Base-by-base conservation (phyloP, 2,329 filamentous ascomycete species). In the Trematosphaeria pertusa region DNA sequence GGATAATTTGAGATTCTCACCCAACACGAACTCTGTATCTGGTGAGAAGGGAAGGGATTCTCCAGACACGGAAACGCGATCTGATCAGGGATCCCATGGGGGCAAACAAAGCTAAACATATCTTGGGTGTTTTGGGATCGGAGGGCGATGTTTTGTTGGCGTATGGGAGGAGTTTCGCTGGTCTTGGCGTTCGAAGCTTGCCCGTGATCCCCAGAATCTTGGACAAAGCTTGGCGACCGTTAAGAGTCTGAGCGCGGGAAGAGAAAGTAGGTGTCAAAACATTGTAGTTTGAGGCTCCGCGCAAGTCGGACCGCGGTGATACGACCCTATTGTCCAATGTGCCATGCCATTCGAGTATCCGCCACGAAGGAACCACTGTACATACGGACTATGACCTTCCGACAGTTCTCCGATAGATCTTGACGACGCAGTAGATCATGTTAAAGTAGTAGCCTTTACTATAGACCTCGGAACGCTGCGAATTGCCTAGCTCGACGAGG, bases 121-220 rank as follows among this genome's bases (percentile, higher is more conserved):
- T 20, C 5, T 43, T 21, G 28, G 35, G 39, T 54, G 65, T 67
- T 67, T 66, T 53, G 57, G 46, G 48, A 55, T 54, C 53, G 48
- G 47, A 48, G 48, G 49, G 56, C 46, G 50, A 46, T 56, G 66
- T 69, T 68, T 69, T 61, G 64, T 37, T 53, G 48, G 56, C 59
- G 66, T 70, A 48, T 65, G 61, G 58, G 54, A 51, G 40, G 24
- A 33, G 66, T 70, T 70, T 70, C 65, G 61, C 42, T 19, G 26
- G 49, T 46, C 65, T 67, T 67, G 61, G 61, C 64, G 43, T 35
- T 17, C 48, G 40, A 64, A 56, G 58, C 61, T 64, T 65, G 44
- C 41, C 31, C 31, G 44, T 46, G 50, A 60, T 59, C 54, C 39
- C 46, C 46, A 48, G 44, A 38, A 42, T 50, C 54, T 60, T 63